Evolutionary conservation across 129 eudicot genomes (phyloP).

Genomic region (Saposhnikovia divaricata): DNA sequence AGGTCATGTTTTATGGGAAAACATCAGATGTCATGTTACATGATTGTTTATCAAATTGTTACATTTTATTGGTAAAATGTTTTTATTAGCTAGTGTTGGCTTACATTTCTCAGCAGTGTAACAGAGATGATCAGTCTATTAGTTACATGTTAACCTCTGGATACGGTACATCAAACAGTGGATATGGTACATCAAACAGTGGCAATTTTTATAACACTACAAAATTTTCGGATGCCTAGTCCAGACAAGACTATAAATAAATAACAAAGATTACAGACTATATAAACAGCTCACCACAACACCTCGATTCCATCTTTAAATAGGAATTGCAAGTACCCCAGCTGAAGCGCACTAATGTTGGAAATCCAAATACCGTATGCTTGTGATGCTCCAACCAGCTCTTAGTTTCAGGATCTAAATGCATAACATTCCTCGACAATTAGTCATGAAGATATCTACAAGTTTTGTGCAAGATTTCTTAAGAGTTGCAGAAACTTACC

Average conservation of each 20-base stretch:
- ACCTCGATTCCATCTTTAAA: constrained; percentile 63
- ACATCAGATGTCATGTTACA: too few species aligned
- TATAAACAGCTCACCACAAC: constrained; percentile 50
- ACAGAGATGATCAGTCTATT: background rate
- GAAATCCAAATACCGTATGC: constrained; percentile 85
- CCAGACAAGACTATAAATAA: background rate
- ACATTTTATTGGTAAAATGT: background rate
- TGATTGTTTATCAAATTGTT: background rate
- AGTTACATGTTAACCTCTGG: background rate
- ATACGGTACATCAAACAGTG: too few species aligned
- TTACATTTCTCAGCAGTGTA: background rate
- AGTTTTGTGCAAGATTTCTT: background rate
- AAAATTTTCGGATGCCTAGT: background rate
- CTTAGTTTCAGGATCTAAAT: constrained; percentile 80
- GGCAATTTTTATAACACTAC: background rate
- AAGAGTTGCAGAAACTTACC: constrained; percentile 31
- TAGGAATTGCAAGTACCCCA: constrained; percentile 94
- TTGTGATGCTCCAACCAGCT: constrained; percentile 85
- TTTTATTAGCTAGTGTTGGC: background rate
- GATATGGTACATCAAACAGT: background rate
- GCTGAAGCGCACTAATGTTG: constrained; percentile 89
- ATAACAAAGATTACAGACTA: background rate
- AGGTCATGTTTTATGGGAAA: too few species aligned
- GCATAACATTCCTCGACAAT: constrained; percentile 1
- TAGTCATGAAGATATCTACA: constrained; percentile 5